Evolutionary conservation across 768 basidiomycete genomes (phyloP), one percentile per base, ranked within the genome.

Genomic region (Termitomyces sp.): DNA sequence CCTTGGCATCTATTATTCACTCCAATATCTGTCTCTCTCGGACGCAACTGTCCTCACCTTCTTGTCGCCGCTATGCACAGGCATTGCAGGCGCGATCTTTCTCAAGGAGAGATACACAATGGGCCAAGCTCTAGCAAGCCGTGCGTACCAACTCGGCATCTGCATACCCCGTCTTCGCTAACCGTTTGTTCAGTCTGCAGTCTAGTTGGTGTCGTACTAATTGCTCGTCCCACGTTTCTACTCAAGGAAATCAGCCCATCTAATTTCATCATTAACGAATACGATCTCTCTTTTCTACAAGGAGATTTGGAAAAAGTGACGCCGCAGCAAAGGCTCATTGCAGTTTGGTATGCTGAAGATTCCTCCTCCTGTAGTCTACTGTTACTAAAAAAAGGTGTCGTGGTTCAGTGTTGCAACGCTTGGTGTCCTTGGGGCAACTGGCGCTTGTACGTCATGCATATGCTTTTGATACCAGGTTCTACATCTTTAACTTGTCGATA

Each of bases 1-100:
- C 29, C 67, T 81, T 52, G 81, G 83, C n/a, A 75, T 81, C 29
- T 86, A 84, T 68, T 88, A 84, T 67, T 85, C 89, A 1, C 74
- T 93, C 11, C 80, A 86, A 71, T 91, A 88, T 71, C 80, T 94
- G 4, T 88, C 89, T 0, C 77, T 95, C 0, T 88, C 89, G 1
- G 93, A 95, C 69, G 84, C 90, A 0, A 87, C 86, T 0, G 88
- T 90, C 5, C 74, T 96, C 51, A 86, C 86, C 0, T 95, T 94
- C 75, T 76, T 95, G 4, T 71, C 81, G 0, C 94, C 94, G 0
- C 80, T 87, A 56, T 78, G 79, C 45, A 88, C 86, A 0, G 85
- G 84, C 0, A 69, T 91, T 8, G 74, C 85, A 6, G 92, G 85
- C 4, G 82, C 83, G 14, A 65, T 89, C 1, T 77, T 90, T 17